Base-by-base conservation (phyloP, 441 rosid genomes). In the Gossypium gossypioides region DNA sequence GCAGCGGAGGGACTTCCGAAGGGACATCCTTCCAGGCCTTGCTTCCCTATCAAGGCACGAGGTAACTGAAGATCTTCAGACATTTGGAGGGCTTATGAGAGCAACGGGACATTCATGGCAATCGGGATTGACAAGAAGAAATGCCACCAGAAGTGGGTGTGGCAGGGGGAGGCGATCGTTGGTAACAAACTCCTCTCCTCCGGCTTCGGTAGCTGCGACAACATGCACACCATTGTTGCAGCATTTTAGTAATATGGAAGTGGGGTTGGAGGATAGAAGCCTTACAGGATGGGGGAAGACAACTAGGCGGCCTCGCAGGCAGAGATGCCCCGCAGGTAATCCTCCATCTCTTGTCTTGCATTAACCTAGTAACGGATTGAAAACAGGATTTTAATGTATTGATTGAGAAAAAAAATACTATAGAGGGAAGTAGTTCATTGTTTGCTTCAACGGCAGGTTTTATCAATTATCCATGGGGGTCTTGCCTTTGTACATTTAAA, bases 21-120 rank as follows among this genome's bases (percentile, higher is more conserved):
- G 97, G 88, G 98, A 93, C 84, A 88, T 90, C 79, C 98, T 93
- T 77, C 98, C 97, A 0, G 96, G 98, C 16, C 92, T 93, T 65
- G 79, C 86, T 76, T 93, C 97, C 60, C 81, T 93, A 29, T 90
- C 98, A 6, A 87, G 96, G 77, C 95, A 86, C 1, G 97, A 93
- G 84, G 97, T 93, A 61, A 88, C 92, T 0, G 98, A 90, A 84
- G 98, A 93, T 83, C 86, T 93, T 81, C 98, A 93, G 81, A 85
- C 89, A 72, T 89, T 93, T 74, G 96, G 89, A 65, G 96, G 95
- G 74, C 75, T 90, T 77, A 87, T 89, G 95, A 88, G 80, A 79
- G 96, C 93, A 69, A 91, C 85, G n/a, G 93, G 95, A 63, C 91
- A 83, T 46, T 57, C 75, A 4, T 90, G 96, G 96, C 86, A 86